These are phyloP conservation scores for Erodium chrysanthum DNA, from an alignment of 441 rosid genomes.

Conservation along the genomic window DNA sequence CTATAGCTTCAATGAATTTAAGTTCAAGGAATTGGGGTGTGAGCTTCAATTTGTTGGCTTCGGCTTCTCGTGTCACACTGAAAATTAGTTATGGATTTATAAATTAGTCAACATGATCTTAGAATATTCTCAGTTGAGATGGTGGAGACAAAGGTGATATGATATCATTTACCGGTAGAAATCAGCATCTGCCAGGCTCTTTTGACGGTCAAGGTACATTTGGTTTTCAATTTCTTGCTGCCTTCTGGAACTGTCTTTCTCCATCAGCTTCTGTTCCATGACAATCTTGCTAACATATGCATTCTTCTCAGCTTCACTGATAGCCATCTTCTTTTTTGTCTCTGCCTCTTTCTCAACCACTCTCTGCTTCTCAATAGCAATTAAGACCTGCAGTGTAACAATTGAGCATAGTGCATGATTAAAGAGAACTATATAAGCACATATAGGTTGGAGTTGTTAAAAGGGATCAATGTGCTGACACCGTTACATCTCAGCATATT, in stretches of 20 bases:
- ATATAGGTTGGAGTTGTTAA: not conserved
- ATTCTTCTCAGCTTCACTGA: conserved; percentile 79
- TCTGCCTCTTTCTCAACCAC: conserved; percentile 84
- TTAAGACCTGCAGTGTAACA: conserved; percentile 46
- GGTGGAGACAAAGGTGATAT: not conserved
- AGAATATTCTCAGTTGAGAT: not conserved
- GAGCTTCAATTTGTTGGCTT: conserved; percentile 83
- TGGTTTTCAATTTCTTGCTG: conserved; percentile 75
- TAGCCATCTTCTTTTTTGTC: conserved; percentile 71
- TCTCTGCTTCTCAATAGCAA: conserved; percentile 67
- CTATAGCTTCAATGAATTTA: conserved; percentile 70
- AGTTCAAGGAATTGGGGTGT: conserved; percentile 77
- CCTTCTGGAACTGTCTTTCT: conserved; percentile 65
- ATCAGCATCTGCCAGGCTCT: conserved; percentile 56
- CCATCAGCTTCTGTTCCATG: conserved; percentile 75
- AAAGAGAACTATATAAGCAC: not conserved
- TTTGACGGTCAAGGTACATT: conserved; percentile 69
- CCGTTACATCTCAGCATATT: not conserved
- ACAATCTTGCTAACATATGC: conserved; percentile 71
- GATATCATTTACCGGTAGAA: conserved; percentile 48
- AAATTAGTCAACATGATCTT: not conserved
- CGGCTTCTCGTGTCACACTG: conserved; percentile 71
- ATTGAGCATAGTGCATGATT: not conserved
- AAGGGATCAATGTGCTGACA: not conserved
- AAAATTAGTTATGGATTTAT: conserved; percentile 7